A percentile compares a stretch with the other conserved stretches of the same genome.
These are phyloP conservation scores for Hortaea sp. DNA, from an alignment of 2,329 filamentous ascomycete species.

Conservation along the genomic window DNA sequence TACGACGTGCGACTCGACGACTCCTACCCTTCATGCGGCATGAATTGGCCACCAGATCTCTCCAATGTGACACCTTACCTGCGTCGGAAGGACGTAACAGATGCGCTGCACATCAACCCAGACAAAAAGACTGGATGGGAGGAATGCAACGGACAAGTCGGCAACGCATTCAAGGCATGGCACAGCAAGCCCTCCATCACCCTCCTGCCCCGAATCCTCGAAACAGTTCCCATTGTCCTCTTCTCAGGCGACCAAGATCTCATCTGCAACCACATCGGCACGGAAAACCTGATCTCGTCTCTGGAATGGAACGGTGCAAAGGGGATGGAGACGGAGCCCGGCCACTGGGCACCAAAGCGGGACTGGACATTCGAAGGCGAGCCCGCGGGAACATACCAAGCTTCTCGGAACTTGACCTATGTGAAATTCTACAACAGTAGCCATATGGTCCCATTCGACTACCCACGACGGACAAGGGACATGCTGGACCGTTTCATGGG, in stretches of 20 bases:
- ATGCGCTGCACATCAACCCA: constrained; percentile 70
- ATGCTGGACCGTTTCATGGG: constrained; percentile 97
- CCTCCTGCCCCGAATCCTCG: constrained; percentile 67
- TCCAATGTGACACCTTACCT: constrained; percentile 70
- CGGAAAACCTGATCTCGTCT: constrained; percentile 79
- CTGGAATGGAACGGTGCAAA: constrained; percentile 86
- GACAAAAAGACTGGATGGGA: constrained; percentile 82
- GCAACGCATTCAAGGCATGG: constrained; percentile 56
- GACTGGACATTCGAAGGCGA: constrained; percentile 93
- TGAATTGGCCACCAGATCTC: constrained; percentile 96
- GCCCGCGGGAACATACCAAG: constrained; percentile 81
- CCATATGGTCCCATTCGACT: constrained; percentile 97
- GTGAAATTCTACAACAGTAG: constrained; percentile 90
- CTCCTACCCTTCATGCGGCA: constrained; percentile 72
- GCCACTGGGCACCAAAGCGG: constrained; percentile 81
- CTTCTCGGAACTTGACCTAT: constrained; percentile 90
- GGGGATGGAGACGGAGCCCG: constrained; percentile 79
- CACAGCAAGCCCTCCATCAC: constrained; percentile 64
- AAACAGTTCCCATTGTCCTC: constrained; percentile 67
- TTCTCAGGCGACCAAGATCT: constrained; percentile 92
- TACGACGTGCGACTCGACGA: constrained; percentile 89
- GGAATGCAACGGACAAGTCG: constrained; percentile 77
- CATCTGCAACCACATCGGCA: constrained; percentile 95
- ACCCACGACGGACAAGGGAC: constrained; percentile 73
- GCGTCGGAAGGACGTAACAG: constrained; percentile 64